A percentile compares a stretch with the other conserved stretches of the same genome.
phyloP scores from a whole-genome alignment of 345 rosid genomes.

The Ricinus communis region DNA sequence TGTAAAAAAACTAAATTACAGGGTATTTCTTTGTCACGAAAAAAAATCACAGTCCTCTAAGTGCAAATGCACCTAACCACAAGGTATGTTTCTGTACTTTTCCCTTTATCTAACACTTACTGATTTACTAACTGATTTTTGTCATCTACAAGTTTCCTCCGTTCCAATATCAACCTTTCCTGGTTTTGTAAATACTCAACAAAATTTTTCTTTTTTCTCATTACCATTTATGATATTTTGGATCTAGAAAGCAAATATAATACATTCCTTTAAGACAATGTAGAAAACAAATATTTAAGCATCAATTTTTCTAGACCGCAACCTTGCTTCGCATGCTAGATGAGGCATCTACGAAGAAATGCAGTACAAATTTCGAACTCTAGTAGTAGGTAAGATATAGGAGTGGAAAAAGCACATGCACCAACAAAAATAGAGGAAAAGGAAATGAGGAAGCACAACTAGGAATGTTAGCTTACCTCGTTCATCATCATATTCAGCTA shows the following conservation, averaged over 20 bases:
- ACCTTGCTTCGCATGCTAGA: conserved; percentile 22
- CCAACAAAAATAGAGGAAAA: background rate
- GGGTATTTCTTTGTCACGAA: too few species aligned
- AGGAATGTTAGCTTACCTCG: conserved; percentile 24
- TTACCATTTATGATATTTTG: background rate
- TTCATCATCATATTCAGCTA: conserved; percentile 28
- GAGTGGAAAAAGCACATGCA: background rate
- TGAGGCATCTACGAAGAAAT: conserved; percentile 21
- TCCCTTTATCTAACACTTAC: too few species aligned
- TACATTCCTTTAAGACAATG: background rate
- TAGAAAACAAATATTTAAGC: too few species aligned
- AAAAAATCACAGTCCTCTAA: too few species aligned
- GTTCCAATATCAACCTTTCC: too few species aligned
- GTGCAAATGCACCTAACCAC: too few species aligned
- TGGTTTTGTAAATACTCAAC: background rate
- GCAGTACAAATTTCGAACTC: background rate
- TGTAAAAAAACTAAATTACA: too few species aligned
- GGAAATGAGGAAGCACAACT: background rate
- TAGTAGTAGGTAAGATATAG: background rate
- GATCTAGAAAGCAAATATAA: background rate
- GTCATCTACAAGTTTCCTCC: background rate
- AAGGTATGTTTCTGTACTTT: too few species aligned
- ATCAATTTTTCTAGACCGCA: conserved; percentile 2
- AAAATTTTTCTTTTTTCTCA: background rate
- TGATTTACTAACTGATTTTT: background rate